phyloP scores from a whole-genome alignment of 352 stramenopile genomes.

The Phytophthora pinifolia region DNA sequence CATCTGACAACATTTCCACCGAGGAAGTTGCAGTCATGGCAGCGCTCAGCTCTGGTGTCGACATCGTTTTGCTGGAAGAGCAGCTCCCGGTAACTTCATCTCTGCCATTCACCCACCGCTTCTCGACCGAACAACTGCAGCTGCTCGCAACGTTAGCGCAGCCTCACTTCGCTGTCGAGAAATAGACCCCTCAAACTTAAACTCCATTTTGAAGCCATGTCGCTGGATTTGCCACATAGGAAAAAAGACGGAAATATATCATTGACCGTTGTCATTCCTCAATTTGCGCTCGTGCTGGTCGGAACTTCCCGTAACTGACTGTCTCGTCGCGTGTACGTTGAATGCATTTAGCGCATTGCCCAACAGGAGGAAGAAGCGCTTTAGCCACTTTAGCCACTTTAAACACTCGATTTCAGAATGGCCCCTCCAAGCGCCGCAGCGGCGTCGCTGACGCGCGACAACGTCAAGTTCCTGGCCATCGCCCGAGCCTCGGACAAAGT shows the following conservation, averaged over 20 bases:
- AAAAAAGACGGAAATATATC: constrained; percentile 33
- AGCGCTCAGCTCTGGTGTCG: constrained; percentile 49
- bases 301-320: constrained; percentile 10
- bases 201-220: constrained; percentile 12
- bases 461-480: constrained; percentile 85
- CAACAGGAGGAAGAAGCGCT: constrained; percentile 5
- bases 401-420: neutral
- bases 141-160: constrained; percentile 29
- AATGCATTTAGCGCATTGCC: constrained; percentile 21
- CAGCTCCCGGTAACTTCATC: constrained; percentile 43
- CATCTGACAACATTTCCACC: constrained; percentile 27
- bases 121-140: constrained; percentile 44
- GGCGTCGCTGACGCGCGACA: constrained; percentile 66
- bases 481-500: constrained; percentile 80
- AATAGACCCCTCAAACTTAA: constrained; percentile 5
- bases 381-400: neutral
- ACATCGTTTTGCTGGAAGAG: constrained; percentile 66
- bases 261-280: constrained; percentile 18
- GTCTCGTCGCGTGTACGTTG: constrained; percentile 7
- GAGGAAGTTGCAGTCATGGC: constrained; percentile 62
- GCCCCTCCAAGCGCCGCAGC: constrained; percentile 23
- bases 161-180: constrained; percentile 43
- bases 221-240: constrained; percentile 25
- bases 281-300: constrained; percentile 13
- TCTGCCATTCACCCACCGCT: constrained; percentile 36